A percentile compares a stretch with the other conserved stretches of the same genome.
Conservation (phyloP, 345 rosid species). For the Ceriops decandra region DNA sequence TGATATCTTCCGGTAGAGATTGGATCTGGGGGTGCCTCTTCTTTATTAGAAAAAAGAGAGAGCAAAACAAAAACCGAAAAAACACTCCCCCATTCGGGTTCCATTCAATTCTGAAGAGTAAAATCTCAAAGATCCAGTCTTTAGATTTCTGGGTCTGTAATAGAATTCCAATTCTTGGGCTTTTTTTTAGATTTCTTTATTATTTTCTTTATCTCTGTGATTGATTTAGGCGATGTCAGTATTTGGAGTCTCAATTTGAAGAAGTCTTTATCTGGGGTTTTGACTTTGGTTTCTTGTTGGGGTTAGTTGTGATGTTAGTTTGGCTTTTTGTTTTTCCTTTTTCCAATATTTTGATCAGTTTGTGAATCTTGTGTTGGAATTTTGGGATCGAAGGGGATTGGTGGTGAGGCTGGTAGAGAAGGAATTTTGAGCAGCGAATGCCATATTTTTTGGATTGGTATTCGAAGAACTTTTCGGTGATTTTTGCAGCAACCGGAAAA, state of each 20-base stretch:
- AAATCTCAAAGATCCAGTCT: not conserved
- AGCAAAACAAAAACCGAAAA: too few relatives aligned
- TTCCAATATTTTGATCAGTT: not conserved
- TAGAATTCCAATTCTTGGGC: not conserved
- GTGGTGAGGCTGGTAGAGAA: not conserved
- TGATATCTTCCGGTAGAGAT: conserved; percentile 30
- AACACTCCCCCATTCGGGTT: conserved; percentile 11
- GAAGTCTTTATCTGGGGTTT: not conserved
- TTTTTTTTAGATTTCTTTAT: not conserved
- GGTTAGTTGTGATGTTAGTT: not conserved
- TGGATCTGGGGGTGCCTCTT: conserved; percentile 48
- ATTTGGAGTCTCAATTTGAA: conserved; percentile 7
- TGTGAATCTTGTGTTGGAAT: not conserved
- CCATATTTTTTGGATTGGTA: conserved; percentile 29
- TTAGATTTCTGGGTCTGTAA: not conserved
- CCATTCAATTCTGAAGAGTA: conserved; percentile 34
- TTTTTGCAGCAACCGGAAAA: conserved; percentile 38
- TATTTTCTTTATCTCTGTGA: conserved; percentile 7
- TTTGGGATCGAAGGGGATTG: conserved; percentile 9
- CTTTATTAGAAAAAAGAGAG: not conserved
- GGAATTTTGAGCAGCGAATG: conserved; percentile 37
- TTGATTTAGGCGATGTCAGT: conserved; percentile 2
- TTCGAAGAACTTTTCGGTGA: conserved; percentile 31
- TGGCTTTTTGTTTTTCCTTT: not conserved
- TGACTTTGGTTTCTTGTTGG: conserved; percentile 11